phyloP scores from a whole-genome alignment of 2,329 filamentous ascomycete species.

The Ophiocordyceps unilateralis region DNA sequence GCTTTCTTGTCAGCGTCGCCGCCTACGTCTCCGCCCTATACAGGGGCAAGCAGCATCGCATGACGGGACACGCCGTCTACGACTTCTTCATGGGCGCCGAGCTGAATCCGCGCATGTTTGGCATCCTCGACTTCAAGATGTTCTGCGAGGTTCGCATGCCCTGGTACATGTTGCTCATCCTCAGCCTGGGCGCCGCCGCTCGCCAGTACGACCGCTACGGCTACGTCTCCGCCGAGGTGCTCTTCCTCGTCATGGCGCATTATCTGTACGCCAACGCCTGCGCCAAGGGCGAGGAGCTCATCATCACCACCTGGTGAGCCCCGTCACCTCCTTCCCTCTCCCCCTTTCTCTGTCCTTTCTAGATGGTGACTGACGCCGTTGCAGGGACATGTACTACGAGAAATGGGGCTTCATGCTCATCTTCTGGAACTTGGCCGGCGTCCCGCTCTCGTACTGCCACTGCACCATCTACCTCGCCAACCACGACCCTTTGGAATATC shows the following conservation, averaged over 20 bases:
- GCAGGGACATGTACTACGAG: constrained; percentile 81
- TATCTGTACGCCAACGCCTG: constrained; percentile 87
- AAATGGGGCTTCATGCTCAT: constrained; percentile 97
- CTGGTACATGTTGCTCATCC: constrained; percentile 77
- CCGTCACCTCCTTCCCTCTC: not conserved
- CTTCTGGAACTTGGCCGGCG: constrained; percentile 91
- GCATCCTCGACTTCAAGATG: constrained; percentile 81
- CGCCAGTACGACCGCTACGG: constrained; percentile 75
- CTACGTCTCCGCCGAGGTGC: constrained; percentile 71
- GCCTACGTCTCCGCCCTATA: constrained; percentile 74
- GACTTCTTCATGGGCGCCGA: constrained; percentile 89
- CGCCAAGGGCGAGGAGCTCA: constrained; percentile 81
- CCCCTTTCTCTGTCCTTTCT: not conserved
- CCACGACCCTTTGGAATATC: constrained; percentile 61
- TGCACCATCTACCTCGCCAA: constrained; percentile 81
- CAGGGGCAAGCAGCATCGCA: constrained; percentile 74
- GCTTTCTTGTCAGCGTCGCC: constrained; percentile 64
- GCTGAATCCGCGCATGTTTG: constrained; percentile 70
- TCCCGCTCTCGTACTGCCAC: constrained; percentile 84
- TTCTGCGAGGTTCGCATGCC: constrained; percentile 87
- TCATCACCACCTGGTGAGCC: constrained; percentile 57
- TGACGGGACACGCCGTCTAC: constrained; percentile 76
- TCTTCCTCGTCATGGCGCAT: constrained; percentile 74
- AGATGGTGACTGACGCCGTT: not conserved
- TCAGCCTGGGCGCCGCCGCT: constrained; percentile 58